Base-by-base conservation (phyloP, 768 basidiomycete species). In the Xerocomus brunneocitrinus region DNA sequence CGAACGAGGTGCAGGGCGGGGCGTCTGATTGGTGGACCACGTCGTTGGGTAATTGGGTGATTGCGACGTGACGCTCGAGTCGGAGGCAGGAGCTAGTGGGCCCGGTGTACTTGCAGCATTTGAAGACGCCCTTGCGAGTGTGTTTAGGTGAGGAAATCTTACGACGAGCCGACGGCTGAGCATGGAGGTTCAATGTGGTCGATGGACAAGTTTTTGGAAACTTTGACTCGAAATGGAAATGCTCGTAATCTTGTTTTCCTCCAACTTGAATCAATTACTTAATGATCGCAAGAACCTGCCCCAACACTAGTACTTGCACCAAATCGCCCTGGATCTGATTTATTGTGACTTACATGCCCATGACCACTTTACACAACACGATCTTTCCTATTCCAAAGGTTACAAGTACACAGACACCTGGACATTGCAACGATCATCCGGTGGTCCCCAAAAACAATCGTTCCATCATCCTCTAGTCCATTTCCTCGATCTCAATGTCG, bases 21-120 rank as follows among this genome's bases (percentile, higher is more conserved):
- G 76, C 36, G 74, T 79, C 73, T 98, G 95, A 62, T 71, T 85
- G 19, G 85, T 83, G 2, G 92, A 91, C 95, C 95, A 98, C 59
- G 88, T 88, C 35, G 78, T 68, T 5, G 87, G 73, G 60, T 81
- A 78, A 73, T 98, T 97, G 55, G 95, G 91, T 5, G 94, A 78
- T 74, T 98, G 95, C 27, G 78, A 71, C 46, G 72, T 69, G 40
- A 75, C 70, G 42, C 69, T 61, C 39, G 74, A 62, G 43, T 67
- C 53, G 25, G 65, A 54, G 31, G 56, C 28, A 24, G 60, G 48
- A 30, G 48, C 55, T 5, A 50, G 52, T 8, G 58, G 48, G 4
- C 52, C 8, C 5, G 62, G 50, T 16, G 49, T 49, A 8, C 27
- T 52, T 24, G 63, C 53, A 35, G 61, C 32, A 12, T 60, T 59